Conservation (phyloP, 2,329 filamentous ascomycete genomes). For the Beauveria caledonica region DNA sequence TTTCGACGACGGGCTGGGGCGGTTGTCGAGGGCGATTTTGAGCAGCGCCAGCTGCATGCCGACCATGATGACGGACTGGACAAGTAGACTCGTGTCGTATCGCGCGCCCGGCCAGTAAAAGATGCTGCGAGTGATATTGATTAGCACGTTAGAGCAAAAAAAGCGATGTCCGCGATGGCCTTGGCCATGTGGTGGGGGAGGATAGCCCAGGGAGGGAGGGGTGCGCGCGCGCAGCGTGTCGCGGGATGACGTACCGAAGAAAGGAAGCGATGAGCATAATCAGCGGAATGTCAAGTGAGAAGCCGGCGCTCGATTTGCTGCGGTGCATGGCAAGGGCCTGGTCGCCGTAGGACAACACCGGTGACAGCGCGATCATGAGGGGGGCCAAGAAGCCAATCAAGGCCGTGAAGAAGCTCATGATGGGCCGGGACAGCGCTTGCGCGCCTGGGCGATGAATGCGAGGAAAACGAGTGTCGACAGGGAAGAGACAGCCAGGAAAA, state of each 20-base stretch:
- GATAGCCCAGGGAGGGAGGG: background rate
- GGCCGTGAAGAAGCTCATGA: conserved; percentile 34
- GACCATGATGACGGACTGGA: conserved; percentile 60
- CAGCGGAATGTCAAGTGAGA: conserved; percentile 62
- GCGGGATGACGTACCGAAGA: conserved; percentile 40
- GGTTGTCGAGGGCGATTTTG: conserved; percentile 61
- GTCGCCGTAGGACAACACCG: conserved; percentile 57
- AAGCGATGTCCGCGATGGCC: background rate
- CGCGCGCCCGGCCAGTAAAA: conserved; percentile 62
- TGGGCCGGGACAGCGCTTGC: background rate
- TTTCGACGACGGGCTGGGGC: conserved; percentile 50
- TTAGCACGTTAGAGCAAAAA: conserved; percentile 14
- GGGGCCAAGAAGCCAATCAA: conserved; percentile 52
- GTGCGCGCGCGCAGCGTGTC: background rate
- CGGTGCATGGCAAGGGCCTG: conserved; percentile 58
- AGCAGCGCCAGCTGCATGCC: conserved; percentile 54
- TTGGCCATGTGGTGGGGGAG: background rate
- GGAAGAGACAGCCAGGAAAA: background rate
- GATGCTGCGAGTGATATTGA: conserved; percentile 35
- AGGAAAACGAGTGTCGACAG: background rate
- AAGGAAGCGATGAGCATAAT: conserved; percentile 65
- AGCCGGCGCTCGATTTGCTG: conserved; percentile 56
- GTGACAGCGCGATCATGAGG: conserved; percentile 55
- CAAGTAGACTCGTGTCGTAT: conserved; percentile 54
- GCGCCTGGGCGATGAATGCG: background rate